phyloP scores from a whole-genome alignment of 176 grass and related monocot genomes.

The Chrysopogon serrulatus region DNA sequence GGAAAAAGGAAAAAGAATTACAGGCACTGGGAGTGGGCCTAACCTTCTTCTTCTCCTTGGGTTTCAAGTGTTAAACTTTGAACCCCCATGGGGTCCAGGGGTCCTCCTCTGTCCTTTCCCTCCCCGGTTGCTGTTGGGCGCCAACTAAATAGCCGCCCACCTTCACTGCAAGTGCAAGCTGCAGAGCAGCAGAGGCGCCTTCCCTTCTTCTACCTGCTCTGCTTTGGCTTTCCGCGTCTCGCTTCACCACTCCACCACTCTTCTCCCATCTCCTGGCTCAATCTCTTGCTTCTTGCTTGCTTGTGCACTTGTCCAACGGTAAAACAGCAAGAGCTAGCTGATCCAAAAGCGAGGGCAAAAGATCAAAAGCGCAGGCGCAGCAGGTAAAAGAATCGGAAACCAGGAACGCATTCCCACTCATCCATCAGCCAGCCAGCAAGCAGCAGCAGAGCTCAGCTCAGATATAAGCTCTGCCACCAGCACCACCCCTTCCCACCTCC shows the following conservation, averaged over 20 bases:
- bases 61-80: not conserved
- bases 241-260: slow-evolving; percentile 19
- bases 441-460: not conserved
- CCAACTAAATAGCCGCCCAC: not conserved
- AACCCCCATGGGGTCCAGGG: not conserved
- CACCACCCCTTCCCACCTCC: not conserved
- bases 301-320: not conserved
- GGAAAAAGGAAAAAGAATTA: not conserved
- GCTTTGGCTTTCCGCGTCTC: slow-evolving; percentile 23
- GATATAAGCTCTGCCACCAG: slow-evolving; percentile 36
- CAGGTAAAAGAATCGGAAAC: slow-evolving; percentile 24
- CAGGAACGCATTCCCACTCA: slow-evolving; percentile 12
- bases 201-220: slow-evolving; percentile 28
- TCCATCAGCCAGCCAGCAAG: not conserved
- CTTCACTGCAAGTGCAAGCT: not conserved
- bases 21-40: not conserved
- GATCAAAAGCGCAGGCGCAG: not conserved
- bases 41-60: not conserved
- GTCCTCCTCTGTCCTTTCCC: not conserved
- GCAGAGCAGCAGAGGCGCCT: not conserved
- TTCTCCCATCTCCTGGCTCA: not conserved
- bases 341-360: slow-evolving; percentile 14
- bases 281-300: not conserved
- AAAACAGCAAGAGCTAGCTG: not conserved
- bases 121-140: not conserved